Conservation (phyloP, 495 filamentous ascomycete genomes). For the Podospora tetraspora region DNA sequence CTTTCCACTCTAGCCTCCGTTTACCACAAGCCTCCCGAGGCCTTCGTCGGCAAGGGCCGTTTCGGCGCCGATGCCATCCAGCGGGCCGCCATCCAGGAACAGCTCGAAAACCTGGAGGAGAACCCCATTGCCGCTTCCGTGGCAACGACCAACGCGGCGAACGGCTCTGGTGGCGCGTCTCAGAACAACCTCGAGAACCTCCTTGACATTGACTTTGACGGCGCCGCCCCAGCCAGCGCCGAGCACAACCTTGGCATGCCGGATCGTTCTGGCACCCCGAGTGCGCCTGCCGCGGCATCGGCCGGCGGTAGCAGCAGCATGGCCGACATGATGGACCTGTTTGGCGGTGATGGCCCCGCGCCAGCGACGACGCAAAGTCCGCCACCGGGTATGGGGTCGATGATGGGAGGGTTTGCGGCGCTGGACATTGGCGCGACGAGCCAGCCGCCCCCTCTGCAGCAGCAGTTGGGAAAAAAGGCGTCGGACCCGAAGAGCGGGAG, state of each 20-base stretch:
- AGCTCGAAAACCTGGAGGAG: constrained; percentile 83
- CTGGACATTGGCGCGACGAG: constrained; percentile 64
- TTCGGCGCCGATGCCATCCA: constrained; percentile 94
- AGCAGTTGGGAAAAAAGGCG: constrained; percentile 38
- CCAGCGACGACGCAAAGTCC: not conserved
- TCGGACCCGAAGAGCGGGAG: constrained; percentile 58
- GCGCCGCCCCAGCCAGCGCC: constrained; percentile 80
- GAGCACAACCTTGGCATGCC: constrained; percentile 74
- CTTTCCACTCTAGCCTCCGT: constrained; percentile 96
- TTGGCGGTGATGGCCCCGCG: constrained; percentile 41
- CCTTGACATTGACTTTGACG: constrained; percentile 97
- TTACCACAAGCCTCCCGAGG: constrained; percentile 97
- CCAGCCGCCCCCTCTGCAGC: constrained; percentile 52
- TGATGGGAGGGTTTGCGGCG: constrained; percentile 81
- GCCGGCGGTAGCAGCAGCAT: constrained; percentile 52
- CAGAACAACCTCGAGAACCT: constrained; percentile 89
- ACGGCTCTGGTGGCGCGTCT: constrained; percentile 49
- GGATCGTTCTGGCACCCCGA: constrained; percentile 66
- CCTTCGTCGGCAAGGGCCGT: constrained; percentile 90
- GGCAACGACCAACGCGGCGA: constrained; percentile 58
- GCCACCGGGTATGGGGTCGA: constrained; percentile 44
- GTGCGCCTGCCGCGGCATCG: constrained; percentile 26
- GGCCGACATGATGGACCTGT: constrained; percentile 88
- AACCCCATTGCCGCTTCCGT: constrained; percentile 88
- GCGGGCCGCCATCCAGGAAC: constrained; percentile 92